Evolutionary conservation across 768 basidiomycete genomes (phyloP).

Genomic region (Hirschioporus abietinus): DNA sequence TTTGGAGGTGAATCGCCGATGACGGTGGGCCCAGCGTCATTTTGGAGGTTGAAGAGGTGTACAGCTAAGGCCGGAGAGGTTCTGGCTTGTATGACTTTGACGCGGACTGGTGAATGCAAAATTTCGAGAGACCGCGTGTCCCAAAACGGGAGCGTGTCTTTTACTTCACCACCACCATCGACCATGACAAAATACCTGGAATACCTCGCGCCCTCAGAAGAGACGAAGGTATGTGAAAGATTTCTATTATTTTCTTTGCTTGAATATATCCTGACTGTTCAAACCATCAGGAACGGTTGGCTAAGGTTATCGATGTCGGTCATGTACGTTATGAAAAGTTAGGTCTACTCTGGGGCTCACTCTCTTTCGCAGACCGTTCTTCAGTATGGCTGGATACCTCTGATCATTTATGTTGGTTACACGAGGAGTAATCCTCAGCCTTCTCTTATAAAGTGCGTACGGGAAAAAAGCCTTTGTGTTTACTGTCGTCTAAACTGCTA

Average conservation of each 20-base stretch:
- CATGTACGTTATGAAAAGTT: slow-evolving; percentile 48
- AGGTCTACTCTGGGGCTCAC: slow-evolving; percentile 7
- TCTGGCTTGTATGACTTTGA: slow-evolving; percentile 3
- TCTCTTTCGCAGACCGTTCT: slow-evolving; percentile 60
- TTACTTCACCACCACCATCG: slow-evolving; percentile 28
- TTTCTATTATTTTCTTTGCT: background rate
- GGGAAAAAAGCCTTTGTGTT: slow-evolving; percentile 1
- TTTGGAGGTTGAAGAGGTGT: slow-evolving; percentile 20
- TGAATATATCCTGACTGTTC: background rate
- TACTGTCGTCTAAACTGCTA: slow-evolving; percentile 2
- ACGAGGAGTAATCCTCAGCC: slow-evolving; percentile 91
- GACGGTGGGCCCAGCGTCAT: slow-evolving; percentile 45
- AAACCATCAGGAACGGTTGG: slow-evolving; percentile 64
- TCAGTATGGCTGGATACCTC: slow-evolving; percentile 94
- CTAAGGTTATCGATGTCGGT: slow-evolving; percentile 73
- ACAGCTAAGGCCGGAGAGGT: slow-evolving; percentile 5
- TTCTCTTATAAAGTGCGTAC: slow-evolving; percentile 88
- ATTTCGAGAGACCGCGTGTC: slow-evolving; percentile 26
- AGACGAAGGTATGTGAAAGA: slow-evolving; percentile 60
- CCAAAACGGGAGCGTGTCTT: slow-evolving; percentile 18
- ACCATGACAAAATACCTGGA: slow-evolving; percentile 42
- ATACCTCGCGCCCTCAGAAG: slow-evolving; percentile 54
- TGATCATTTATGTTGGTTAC: slow-evolving; percentile 95
- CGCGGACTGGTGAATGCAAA: slow-evolving; percentile 6
- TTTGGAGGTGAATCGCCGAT: slow-evolving; percentile 40